phyloP scores from a whole-genome alignment of 176 grass and related monocot genomes.

The Themeda triandra region DNA sequence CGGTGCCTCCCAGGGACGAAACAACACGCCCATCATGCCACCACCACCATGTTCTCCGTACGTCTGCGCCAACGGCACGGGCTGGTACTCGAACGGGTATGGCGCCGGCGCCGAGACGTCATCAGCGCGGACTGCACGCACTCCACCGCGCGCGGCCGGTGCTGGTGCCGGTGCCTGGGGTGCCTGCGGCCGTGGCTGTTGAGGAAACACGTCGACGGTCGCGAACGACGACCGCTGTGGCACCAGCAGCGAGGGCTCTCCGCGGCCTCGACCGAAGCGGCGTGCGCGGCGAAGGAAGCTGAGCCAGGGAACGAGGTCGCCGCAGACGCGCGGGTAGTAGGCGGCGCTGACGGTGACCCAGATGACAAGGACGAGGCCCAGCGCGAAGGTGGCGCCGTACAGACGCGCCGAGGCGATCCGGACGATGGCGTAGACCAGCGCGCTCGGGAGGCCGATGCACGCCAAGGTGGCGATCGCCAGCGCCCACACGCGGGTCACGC shows the following conservation, averaged over 20 bases:
- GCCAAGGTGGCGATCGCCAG: neutral
- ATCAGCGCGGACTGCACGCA: no score
- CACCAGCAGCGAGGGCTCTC: no score
- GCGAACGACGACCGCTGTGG: neutral
- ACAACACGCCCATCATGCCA: no score
- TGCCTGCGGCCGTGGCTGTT: no score
- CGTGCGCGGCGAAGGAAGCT: neutral
- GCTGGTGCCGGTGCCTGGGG: no score
- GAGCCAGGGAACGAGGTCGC: neutral
- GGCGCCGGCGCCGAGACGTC: no score
- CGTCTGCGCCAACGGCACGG: neutral
- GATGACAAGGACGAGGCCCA: neutral
- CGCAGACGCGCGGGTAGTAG: neutral
- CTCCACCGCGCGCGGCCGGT: no score
- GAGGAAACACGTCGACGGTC: no score
- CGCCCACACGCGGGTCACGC: neutral
- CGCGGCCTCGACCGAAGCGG: no score
- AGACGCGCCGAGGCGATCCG: neutral
- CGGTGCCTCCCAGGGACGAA: neutral
- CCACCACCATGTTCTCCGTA: neutral
- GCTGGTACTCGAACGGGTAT: no score
- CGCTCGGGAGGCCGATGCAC: neutral
- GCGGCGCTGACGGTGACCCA: neutral
- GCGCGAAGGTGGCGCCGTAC: neutral
- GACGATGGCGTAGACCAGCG: conserved; percentile 13